Evolutionary conservation across 768 basidiomycete species (phyloP), one percentile per base, ranked within the genome.

Genomic region (Panellus pusillus): DNA sequence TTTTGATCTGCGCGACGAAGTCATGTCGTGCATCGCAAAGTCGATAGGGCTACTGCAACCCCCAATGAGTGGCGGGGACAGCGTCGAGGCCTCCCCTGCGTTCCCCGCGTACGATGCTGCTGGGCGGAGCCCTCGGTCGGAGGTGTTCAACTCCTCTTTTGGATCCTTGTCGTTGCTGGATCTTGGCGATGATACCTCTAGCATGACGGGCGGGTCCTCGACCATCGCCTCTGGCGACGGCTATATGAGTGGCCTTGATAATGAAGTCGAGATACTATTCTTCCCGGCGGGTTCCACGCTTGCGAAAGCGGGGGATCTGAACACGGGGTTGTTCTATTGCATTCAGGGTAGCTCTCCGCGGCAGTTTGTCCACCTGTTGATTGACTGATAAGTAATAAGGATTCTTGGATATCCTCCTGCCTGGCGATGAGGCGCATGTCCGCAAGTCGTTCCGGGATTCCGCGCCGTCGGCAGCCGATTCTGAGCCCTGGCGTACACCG

Each of bases 21-120:
- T 99, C 29, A 94, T 98, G 93, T 89, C 90, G 1, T 96, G 93
- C 68, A 95, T 99, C 55, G 94, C 96, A 1, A 95, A 96, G 68
- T 96, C 93, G 2, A 98, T 99, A 53, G 97, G 97, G 4, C 78
- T 99, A 12, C 73, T 92, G 19, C 95, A 97, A 59, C 91, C 94
- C 4, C 86, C 93, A 3, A 70, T 90, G 17, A 89, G 86, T 50
- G 84, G 80, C 38, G 76, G 73, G 42, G 84, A 83, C 35, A 89
- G 87, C 2, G 70, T 79, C 2, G 85, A 87, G 57, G 78, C 80
- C 2, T 89, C 88, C 0, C 89, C 90, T 38, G 77, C 77, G 9
- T 73, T 86, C 44, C 74, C 74, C 2, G 79, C 87, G 2, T 54
- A 46, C 32, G 59, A 61, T n/a, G 58, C 63, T 11, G 72, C 73